Percentiles rank a stretch among this genome's conserved stretches.
phyloP scores from a whole-genome alignment of 148 eudicot species.

The Diospyros kaki region DNA sequence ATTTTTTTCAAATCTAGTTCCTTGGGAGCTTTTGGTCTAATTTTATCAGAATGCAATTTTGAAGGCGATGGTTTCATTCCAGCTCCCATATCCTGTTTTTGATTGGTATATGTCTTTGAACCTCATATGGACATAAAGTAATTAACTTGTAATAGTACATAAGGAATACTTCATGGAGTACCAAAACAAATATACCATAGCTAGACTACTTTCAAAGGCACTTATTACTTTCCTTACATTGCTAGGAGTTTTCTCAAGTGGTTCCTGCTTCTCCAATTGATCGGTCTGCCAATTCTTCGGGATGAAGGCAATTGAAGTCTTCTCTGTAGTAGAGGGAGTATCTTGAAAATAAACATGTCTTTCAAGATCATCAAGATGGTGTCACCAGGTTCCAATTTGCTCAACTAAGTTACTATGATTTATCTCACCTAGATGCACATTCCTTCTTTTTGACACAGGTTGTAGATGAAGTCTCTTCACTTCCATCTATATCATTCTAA shows the following conservation, averaged over 20 bases:
- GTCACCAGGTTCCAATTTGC: constrained; percentile 8
- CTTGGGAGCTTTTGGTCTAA: constrained; percentile 16
- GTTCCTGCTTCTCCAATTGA: constrained; percentile 31
- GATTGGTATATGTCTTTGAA: constrained; percentile 12
- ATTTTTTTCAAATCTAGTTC: constrained; percentile 14
- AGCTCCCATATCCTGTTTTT: constrained; percentile 49
- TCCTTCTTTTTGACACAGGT: not conserved
- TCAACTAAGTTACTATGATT: not conserved
- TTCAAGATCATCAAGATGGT: not conserved
- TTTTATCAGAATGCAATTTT: constrained; percentile 31
- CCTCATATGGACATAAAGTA: constrained; percentile 7
- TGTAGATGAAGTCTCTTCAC: not conserved
- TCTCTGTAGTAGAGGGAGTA: constrained; percentile 26
- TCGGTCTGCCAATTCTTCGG: constrained; percentile 21
- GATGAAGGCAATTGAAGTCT: constrained; percentile 14
- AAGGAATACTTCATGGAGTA: constrained; percentile 9
- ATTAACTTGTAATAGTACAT: not conserved
- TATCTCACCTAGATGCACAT: constrained; percentile 17
- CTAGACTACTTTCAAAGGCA: constrained; percentile 62
- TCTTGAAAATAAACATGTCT: constrained; percentile 12
- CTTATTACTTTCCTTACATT: constrained; percentile 64
- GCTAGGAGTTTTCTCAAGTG: constrained; percentile 48
- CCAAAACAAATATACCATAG: constrained; percentile 51
- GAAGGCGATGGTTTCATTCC: constrained; percentile 23
- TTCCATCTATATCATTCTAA: constrained; percentile 37